These are phyloP conservation scores for Boletus subparvulus DNA, from an alignment of 768 basidiomycete species.

Conservation along the genomic window DNA sequence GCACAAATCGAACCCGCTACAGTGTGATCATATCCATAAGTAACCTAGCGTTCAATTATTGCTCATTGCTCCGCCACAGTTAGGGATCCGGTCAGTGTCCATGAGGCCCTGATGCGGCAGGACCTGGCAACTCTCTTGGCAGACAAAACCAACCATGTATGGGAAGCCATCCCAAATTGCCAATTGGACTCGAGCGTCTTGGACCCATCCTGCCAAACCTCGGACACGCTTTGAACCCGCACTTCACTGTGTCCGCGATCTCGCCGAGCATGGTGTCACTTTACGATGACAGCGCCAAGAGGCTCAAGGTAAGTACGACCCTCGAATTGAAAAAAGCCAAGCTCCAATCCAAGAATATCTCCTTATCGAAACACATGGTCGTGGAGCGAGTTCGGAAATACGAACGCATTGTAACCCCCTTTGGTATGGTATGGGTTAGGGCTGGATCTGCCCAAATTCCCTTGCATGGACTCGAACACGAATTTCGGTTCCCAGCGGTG, in stretches of 20 bases:
- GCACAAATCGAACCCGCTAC: no score
- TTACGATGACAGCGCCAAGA: no score
- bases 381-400: no score
- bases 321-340: background rate
- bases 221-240: background rate
- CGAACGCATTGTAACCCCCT: conserved; percentile 6
- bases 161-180: background rate
- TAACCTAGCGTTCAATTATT: background rate
- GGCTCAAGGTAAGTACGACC: background rate
- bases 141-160: no score
- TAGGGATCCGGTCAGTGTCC: no score
- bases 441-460: conserved; percentile 14
- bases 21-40: no score
- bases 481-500: background rate
- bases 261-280: background rate
- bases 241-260: background rate
- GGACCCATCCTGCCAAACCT: background rate
- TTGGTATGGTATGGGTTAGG: conserved; percentile 12
- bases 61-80: background rate
- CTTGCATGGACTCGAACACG: conserved; percentile 4
- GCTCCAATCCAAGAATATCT: conserved; percentile 20
- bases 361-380: conserved; percentile 18
- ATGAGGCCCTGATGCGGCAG: no score
- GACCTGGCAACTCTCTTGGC: no score
- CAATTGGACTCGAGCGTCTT: background rate